A percentile compares a stretch with the other conserved stretches of the same genome.
Conservation (phyloP, 495 filamentous ascomycete genomes). For the Penicillium fimorum region DNA sequence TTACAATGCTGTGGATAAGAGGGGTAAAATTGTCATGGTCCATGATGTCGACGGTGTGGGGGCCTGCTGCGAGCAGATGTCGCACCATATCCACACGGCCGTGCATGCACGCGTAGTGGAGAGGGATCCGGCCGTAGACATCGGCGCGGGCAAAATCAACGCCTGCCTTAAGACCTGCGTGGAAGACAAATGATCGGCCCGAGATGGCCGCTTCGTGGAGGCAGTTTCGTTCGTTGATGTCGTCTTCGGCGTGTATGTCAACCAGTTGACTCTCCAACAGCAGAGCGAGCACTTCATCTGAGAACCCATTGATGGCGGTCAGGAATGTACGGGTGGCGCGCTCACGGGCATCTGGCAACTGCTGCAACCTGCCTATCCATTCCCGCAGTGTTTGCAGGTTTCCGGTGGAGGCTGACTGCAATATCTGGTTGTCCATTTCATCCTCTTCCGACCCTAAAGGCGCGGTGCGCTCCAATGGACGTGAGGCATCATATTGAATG, state of each 20-base stretch:
- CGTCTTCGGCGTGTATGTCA: conserved; percentile 84
- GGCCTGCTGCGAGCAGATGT: conserved; percentile 58
- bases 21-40: conserved; percentile 98
- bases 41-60: conserved; percentile 72
- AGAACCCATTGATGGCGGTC: conserved; percentile 80
- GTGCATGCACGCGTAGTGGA: conserved; percentile 97
- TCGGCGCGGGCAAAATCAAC: conserved; percentile 79
- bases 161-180: conserved; percentile 63
- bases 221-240: conserved; percentile 96
- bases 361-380: conserved; percentile 56
- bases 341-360: conserved; percentile 59
- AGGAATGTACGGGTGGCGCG: conserved; percentile 86
- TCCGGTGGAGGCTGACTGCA: conserved; percentile 78
- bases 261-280: conserved; percentile 79
- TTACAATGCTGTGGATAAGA: conserved; percentile 90
- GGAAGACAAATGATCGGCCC: conserved; percentile 72
- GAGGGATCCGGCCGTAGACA: conserved; percentile 88
- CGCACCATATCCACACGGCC: conserved; percentile 83
- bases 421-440: conserved; percentile 82
- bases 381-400: conserved; percentile 63
- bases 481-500: conserved; percentile 69
- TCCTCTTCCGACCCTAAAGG: conserved; percentile 73
- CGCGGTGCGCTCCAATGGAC: conserved; percentile 58
- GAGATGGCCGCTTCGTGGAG: conserved; percentile 93
- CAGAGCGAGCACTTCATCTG: conserved; percentile 69